Conservation (phyloP, 495 filamentous ascomycete species). For the Filosporella fistucella region DNA sequence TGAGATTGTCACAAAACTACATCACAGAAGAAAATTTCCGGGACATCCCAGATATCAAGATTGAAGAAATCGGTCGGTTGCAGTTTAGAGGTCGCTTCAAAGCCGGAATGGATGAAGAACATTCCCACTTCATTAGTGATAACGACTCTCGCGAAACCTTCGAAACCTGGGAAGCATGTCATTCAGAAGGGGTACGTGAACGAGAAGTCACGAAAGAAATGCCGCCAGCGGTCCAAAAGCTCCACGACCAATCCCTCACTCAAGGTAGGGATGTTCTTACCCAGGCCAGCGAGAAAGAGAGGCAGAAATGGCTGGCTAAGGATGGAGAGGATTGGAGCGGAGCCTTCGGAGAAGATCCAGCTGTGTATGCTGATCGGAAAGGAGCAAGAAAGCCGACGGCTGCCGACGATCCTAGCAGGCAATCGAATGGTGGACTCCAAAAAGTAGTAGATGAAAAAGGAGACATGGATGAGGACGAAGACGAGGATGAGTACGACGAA, state of each 20-base stretch:
- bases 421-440: not conserved
- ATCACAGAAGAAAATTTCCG: slow-evolving; percentile 69
- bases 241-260: slow-evolving; percentile 76
- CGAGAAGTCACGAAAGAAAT: slow-evolving; percentile 63
- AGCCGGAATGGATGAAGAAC: slow-evolving; percentile 85
- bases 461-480: slow-evolving; percentile 39
- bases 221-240: slow-evolving; percentile 56
- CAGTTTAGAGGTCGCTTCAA: slow-evolving; percentile 78
- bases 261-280: slow-evolving; percentile 77
- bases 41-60: slow-evolving; percentile 60
- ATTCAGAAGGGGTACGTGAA: slow-evolving; percentile 73
- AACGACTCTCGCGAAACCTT: slow-evolving; percentile 89
- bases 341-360: slow-evolving; percentile 70
- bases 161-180: slow-evolving; percentile 90
- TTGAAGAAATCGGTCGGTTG: slow-evolving; percentile 71
- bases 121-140: slow-evolving; percentile 75
- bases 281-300: slow-evolving; percentile 62
- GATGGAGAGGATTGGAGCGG: slow-evolving; percentile 85
- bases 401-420: not conserved
- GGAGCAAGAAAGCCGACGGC: not conserved
- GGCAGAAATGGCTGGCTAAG: slow-evolving; percentile 70
- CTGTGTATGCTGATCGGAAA: slow-evolving; percentile 15
- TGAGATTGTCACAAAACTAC: slow-evolving; percentile 83
- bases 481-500: slow-evolving; percentile 36
- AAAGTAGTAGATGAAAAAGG: slow-evolving; percentile 23